Conservation (phyloP, 2,329 filamentous ascomycete species). For the Aspergillus viridinutans region DNA sequence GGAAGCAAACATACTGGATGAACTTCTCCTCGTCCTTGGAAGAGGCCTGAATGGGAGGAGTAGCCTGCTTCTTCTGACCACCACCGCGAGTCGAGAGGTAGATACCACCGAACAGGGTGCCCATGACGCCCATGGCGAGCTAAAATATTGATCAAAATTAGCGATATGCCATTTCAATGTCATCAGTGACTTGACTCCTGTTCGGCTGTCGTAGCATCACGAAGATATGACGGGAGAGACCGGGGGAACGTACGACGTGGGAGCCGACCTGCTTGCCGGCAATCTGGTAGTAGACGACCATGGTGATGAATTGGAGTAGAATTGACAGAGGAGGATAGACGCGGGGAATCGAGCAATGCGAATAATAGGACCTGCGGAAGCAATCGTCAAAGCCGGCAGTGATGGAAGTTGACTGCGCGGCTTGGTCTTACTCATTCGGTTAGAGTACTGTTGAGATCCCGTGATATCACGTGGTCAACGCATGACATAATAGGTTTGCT, state of each 20-base stretch:
- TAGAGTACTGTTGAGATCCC: background rate
- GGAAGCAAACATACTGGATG: constrained; percentile 53
- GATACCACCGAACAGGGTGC: constrained; percentile 46
- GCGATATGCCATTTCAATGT: constrained; percentile 1
- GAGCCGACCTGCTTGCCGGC: constrained; percentile 51
- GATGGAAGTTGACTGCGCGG: constrained; percentile 16
- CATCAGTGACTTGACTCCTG: background rate
- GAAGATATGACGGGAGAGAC: background rate
- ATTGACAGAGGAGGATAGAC: constrained; percentile 18
- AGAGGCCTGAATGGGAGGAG: constrained; percentile 59
- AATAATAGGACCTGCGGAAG: constrained; percentile 22
- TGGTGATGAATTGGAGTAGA: constrained; percentile 33
- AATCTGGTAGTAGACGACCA: constrained; percentile 51
- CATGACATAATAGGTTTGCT: background rate
- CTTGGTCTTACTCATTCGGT: constrained; percentile 6
- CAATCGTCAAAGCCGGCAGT: constrained; percentile 8
- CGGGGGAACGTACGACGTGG: constrained; percentile 44
- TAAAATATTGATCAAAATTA: constrained; percentile 25
- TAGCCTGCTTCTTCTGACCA: constrained; percentile 42
- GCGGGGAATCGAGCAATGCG: constrained; percentile 22
- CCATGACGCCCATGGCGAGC: constrained; percentile 59
- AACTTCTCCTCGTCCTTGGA: constrained; percentile 67
- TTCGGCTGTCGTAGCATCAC: background rate
- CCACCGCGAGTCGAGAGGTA: constrained; percentile 44
- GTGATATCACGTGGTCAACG: background rate